phyloP scores from a whole-genome alignment of 2,329 filamentous ascomycete genomes.

The Periconia sp. region DNA sequence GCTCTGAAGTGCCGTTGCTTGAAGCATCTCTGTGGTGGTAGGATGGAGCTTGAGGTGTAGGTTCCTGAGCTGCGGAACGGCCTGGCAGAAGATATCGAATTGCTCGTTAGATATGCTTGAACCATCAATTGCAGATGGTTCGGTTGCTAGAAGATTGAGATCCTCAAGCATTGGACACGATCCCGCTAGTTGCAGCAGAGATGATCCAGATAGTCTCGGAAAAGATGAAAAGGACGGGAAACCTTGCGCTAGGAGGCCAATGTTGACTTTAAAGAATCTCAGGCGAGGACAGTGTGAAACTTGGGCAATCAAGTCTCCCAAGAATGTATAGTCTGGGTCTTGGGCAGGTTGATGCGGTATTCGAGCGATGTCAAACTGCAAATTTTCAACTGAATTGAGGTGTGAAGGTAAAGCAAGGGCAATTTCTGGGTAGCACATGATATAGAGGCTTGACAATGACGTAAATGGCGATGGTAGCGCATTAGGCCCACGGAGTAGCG shows the following conservation, averaged over 20 bases:
- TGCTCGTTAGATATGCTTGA: conserved; percentile 30
- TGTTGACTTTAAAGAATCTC: conserved; percentile 28
- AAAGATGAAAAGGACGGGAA: conserved; percentile 31
- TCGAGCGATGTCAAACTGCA: conserved; percentile 37
- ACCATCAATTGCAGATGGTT: conserved; percentile 36
- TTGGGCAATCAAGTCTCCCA: conserved; percentile 28
- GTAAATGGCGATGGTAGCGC: conserved; percentile 23
- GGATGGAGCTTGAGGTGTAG: conserved; percentile 37
- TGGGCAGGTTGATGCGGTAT: conserved; percentile 22
- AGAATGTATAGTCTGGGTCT: conserved; percentile 22
- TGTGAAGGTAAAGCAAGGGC: conserved; percentile 32
- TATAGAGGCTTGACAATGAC: conserved; percentile 26
- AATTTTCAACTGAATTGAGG: conserved; percentile 27
- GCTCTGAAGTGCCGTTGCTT: conserved; percentile 31
- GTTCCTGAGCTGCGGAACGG: conserved; percentile 24
- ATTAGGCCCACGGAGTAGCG: conserved; percentile 24
- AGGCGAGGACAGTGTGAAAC: conserved; percentile 26
- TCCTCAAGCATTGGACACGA: conserved; percentile 30
- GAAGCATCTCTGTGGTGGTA: conserved; percentile 27
- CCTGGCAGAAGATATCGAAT: conserved; percentile 35
- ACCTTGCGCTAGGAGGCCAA: conserved; percentile 28
- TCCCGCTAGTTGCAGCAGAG: conserved; percentile 26
- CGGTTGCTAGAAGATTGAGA: conserved; percentile 31
- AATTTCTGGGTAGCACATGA: conserved; percentile 42
- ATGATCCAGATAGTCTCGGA: conserved; percentile 25